A percentile compares a stretch with the other conserved stretches of the same genome.
These are phyloP conservation scores for Escallonia rubra DNA, from an alignment of 129 eudicot genomes.

Conservation along the genomic window DNA sequence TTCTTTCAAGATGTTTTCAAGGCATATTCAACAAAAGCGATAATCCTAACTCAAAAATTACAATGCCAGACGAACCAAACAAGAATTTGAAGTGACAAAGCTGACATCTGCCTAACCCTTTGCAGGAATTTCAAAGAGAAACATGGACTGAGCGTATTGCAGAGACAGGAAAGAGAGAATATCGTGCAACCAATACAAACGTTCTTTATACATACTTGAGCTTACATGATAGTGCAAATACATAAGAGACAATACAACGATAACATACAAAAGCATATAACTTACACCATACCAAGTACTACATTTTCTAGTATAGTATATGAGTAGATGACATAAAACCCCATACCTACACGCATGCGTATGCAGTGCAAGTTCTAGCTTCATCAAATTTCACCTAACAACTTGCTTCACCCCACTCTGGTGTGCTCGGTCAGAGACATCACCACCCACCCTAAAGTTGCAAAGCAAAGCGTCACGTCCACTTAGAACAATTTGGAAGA, in stretches of 20 bases:
- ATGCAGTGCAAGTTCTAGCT: slow-evolving; percentile 2
- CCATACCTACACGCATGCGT: slow-evolving; percentile 12
- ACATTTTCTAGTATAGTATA: not conserved
- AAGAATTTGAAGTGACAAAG: no score
- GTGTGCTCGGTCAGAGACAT: not conserved
- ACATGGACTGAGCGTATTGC: no score
- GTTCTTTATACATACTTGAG: slow-evolving; percentile 4
- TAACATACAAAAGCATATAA: not conserved
- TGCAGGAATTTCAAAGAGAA: no score
- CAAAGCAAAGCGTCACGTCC: slow-evolving; percentile 83
- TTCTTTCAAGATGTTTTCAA: no score
- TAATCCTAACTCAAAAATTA: no score
- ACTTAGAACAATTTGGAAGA: slow-evolving; percentile 64
- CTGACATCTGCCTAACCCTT: no score
- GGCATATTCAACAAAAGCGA: no score
- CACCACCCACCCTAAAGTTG: slow-evolving; percentile 47
- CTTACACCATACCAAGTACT: slow-evolving; percentile 3
- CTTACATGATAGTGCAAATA: slow-evolving; percentile 8
- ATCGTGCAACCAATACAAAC: slow-evolving; percentile 1
- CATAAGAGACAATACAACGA: not conserved
- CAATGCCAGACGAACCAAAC: no score
- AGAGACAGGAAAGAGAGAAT: no score
- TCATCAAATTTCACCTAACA: slow-evolving; percentile 28
- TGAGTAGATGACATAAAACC: slow-evolving; percentile 2
- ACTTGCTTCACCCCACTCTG: slow-evolving; percentile 9